Evolutionary conservation across 2,329 filamentous ascomycete genomes (phyloP).

Genomic region (Byssoonygena ceratinophila): DNA sequence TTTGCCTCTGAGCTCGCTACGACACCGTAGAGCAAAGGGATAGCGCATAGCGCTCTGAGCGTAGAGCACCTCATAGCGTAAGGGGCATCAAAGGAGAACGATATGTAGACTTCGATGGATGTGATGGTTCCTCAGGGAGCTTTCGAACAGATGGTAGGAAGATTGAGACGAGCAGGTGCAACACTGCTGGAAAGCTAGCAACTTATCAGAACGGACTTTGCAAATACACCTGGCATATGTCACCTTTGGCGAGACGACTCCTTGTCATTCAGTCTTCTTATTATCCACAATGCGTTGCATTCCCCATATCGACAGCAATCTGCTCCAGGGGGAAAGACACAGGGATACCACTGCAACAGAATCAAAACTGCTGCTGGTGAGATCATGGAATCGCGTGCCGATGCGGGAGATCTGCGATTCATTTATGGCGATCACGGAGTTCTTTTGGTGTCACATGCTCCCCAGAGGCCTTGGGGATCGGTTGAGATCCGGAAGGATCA

Average conservation of each 20-base stretch:
- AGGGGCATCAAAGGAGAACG: background rate
- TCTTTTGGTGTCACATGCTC: background rate
- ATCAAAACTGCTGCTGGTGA: too few species aligned
- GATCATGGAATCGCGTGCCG: too few species aligned
- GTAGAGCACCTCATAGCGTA: conserved; percentile 2
- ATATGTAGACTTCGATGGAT: too few species aligned
- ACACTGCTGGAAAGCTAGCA: too few species aligned
- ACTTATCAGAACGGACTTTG: too few species aligned
- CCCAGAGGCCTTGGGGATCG: too few species aligned
- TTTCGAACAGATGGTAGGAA: background rate
- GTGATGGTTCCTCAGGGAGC: too few species aligned
- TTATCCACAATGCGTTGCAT: background rate
- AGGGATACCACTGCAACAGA: background rate
- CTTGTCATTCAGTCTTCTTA: background rate
- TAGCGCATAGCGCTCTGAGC: conserved; percentile 1
- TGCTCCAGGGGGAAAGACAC: background rate
- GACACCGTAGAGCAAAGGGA: conserved; percentile 1
- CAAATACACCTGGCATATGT: too few species aligned
- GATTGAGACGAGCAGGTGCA: background rate
- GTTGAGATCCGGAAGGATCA: background rate
- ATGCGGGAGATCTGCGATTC: background rate
- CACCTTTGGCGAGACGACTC: background rate
- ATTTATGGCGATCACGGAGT: too few species aligned
- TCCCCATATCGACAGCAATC: background rate
- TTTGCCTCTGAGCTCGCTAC: background rate